phyloP scores from a whole-genome alignment of 1,284 basidiomycete species.

The Moesziomyces parantarcticus region DNA sequence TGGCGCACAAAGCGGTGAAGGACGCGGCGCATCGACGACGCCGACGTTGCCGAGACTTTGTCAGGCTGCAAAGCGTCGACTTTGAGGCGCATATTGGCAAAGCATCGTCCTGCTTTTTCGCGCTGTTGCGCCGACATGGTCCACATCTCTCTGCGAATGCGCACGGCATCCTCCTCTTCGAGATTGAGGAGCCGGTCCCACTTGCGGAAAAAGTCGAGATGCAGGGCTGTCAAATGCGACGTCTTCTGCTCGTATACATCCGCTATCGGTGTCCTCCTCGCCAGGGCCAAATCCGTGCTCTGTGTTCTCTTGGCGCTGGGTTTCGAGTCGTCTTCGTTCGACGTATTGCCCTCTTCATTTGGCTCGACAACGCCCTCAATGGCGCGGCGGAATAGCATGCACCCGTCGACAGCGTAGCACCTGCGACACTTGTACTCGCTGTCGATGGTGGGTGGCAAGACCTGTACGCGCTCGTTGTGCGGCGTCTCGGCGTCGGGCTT shows the following conservation, averaged over 20 bases:
- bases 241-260: constrained; percentile 83
- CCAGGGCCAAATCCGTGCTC: constrained; percentile 14
- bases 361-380: constrained; percentile 52
- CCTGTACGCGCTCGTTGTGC: constrained; percentile 24
- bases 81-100: constrained; percentile 67
- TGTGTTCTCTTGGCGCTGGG: background rate
- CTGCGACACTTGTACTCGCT: constrained; percentile 79
- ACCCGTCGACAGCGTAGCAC: constrained; percentile 85
- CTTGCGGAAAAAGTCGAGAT: constrained; percentile 83
- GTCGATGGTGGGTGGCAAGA: constrained; percentile 83
- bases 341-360: background rate
- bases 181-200: constrained; percentile 90
- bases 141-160: constrained; percentile 92
- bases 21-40: constrained; percentile 68
- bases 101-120: constrained; percentile 72
- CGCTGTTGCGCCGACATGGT: constrained; percentile 84
- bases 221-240: constrained; percentile 77
- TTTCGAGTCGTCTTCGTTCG: constrained; percentile 9
- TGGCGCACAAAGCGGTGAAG: constrained; percentile 77
- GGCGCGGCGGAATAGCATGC: constrained; percentile 90
- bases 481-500: constrained; percentile 9
- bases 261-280: constrained; percentile 74
- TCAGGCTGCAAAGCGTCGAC: background rate
- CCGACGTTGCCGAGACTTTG: background rate
- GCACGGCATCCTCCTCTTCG: constrained; percentile 86